phyloP scores from a whole-genome alignment of 441 rosid species.

The Rhodomyrtus psidioides region DNA sequence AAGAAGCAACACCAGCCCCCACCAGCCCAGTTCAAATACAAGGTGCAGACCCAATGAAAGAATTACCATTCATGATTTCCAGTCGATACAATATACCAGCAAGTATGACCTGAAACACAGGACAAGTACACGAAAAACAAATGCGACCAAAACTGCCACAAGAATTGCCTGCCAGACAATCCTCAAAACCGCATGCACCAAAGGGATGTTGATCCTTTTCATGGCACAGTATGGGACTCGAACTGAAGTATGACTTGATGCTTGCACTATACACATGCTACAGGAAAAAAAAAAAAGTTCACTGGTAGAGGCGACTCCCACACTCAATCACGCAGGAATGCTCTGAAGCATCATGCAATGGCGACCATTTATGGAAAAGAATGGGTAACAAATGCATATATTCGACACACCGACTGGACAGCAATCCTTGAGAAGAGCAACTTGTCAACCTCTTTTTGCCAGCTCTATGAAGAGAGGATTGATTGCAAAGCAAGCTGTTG shows the following conservation, averaged over 20 bases:
- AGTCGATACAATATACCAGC: background rate
- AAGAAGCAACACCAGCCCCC: background rate
- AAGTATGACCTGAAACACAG: background rate
- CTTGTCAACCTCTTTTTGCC: background rate
- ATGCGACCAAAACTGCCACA: background rate
- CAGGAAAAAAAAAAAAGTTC: background rate
- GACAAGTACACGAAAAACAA: background rate
- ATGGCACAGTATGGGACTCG: background rate
- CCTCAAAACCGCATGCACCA: background rate
- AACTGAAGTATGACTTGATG: background rate
- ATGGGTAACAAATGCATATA: background rate
- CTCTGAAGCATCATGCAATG: background rate
- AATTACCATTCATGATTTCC: background rate
- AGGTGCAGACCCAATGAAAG: background rate
- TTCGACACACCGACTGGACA: background rate
- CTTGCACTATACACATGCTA: background rate
- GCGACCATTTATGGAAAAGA: background rate
- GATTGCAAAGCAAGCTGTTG: background rate
- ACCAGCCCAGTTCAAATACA: background rate
- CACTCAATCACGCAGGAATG: background rate
- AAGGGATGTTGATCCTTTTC: background rate
- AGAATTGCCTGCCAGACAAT: slow-evolving; percentile 1
- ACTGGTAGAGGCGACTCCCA: background rate
- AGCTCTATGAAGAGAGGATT: background rate
- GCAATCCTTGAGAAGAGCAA: background rate